Conservation (phyloP, 2,329 filamentous ascomycete species). For the Aspergillus brasiliensis region DNA sequence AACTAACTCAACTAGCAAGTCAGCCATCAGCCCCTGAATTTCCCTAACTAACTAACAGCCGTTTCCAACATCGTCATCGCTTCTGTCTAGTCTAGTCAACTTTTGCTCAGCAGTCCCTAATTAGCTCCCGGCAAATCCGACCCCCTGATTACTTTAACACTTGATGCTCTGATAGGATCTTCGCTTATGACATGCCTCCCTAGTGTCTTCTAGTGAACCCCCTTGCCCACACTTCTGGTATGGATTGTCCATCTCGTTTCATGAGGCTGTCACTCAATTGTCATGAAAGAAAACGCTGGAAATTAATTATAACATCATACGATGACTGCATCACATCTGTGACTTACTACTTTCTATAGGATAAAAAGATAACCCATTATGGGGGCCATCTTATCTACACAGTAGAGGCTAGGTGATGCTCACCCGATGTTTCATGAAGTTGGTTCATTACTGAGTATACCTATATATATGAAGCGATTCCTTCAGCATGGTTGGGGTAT, state of each 20-base stretch:
- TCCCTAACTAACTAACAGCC: background rate
- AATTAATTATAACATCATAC: slow-evolving; percentile 1
- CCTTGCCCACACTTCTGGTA: background rate
- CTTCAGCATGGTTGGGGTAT: slow-evolving; percentile 4
- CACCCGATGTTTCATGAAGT: background rate
- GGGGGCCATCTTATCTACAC: background rate
- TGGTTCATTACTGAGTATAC: background rate
- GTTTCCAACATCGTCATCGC: background rate
- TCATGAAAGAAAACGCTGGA: background rate
- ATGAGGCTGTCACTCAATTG: background rate
- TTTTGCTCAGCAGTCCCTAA: background rate
- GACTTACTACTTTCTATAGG: background rate
- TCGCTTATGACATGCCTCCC: slow-evolving; percentile 19
- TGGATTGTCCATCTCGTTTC: background rate
- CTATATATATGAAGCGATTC: background rate
- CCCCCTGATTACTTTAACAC: slow-evolving; percentile 16
- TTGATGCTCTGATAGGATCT: slow-evolving; percentile 11
- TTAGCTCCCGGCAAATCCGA: background rate
- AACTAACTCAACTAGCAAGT: too few species aligned
- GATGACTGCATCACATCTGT: slow-evolving; percentile 5
- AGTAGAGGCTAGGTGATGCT: background rate
- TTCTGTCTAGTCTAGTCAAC: background rate
- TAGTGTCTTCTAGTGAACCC: slow-evolving; percentile 13
- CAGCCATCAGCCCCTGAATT: background rate
- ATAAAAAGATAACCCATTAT: too few species aligned